phyloP scores from a whole-genome alignment of 495 filamentous ascomycete species.

The Hypoxylon fragiforme region DNA sequence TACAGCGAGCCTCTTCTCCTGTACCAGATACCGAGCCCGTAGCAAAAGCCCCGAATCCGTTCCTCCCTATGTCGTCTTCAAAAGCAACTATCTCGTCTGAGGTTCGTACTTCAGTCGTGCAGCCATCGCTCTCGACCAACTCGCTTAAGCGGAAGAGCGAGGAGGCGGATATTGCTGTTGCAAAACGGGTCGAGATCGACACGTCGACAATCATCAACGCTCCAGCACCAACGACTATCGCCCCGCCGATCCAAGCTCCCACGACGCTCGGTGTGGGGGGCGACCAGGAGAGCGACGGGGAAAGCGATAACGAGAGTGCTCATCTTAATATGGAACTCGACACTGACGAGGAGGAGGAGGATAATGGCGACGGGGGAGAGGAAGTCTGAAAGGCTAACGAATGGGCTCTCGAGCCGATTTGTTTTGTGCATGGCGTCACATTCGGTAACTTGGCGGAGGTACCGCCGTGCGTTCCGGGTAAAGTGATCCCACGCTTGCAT shows the following conservation, averaged over 20 bases:
- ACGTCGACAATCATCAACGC: conserved; percentile 3
- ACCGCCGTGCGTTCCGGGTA: conserved; percentile 25
- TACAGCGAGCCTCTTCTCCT: not conserved
- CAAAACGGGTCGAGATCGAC: conserved; percentile 36
- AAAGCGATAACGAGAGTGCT: conserved; percentile 44
- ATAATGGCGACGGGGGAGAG: conserved; percentile 39
- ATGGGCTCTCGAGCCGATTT: conserved; percentile 21
- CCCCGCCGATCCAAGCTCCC: conserved; percentile 4
- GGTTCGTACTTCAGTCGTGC: conserved; percentile 12
- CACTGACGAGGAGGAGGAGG: conserved; percentile 35
- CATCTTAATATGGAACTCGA: conserved; percentile 48
- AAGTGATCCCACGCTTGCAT: conserved; percentile 22
- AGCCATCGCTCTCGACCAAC: conserved; percentile 10
- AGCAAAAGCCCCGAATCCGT: conserved; percentile 17
- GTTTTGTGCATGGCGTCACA: conserved; percentile 10
- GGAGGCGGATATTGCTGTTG: conserved; percentile 21
- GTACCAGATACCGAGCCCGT: not conserved
- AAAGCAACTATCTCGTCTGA: conserved; percentile 20
- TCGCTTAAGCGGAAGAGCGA: conserved; percentile 52
- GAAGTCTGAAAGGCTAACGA: conserved; percentile 31
- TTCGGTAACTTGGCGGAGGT: conserved; percentile 16
- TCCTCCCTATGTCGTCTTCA: conserved; percentile 18
- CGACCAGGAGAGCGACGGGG: conserved; percentile 10
- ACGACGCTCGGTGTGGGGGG: not conserved
- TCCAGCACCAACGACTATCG: not conserved